A percentile compares a stretch with the other conserved stretches of the same genome.
phyloP scores from a whole-genome alignment of 1,284 basidiomycete genomes.

The Neolentinus lepideus region DNA sequence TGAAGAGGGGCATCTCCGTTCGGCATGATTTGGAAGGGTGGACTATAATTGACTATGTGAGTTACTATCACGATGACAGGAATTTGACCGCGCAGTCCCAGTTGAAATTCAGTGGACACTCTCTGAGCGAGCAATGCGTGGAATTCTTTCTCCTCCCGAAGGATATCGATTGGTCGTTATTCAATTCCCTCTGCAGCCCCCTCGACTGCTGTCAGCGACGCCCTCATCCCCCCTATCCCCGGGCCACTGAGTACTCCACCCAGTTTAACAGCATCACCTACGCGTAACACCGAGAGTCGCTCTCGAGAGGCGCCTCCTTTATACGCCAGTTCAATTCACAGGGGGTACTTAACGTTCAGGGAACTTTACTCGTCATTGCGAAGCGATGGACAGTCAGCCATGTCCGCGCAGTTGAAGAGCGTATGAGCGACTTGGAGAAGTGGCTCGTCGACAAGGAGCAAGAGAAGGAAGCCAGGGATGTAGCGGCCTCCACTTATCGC shows the following conservation, averaged over 20 bases:
- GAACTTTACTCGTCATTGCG: slow-evolving; percentile 61
- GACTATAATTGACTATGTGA: background rate
- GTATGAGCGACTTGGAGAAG: slow-evolving; percentile 77
- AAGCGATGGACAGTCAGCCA: slow-evolving; percentile 75
- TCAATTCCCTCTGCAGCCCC: slow-evolving; percentile 25
- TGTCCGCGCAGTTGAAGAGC: slow-evolving; percentile 73
- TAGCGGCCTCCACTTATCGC: slow-evolving; percentile 13
- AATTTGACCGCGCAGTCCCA: too few relatives aligned
- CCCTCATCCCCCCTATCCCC: slow-evolving; percentile 54
- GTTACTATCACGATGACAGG: too few relatives aligned
- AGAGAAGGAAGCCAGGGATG: slow-evolving; percentile 28
- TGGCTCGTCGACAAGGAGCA: slow-evolving; percentile 76
- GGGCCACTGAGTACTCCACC: slow-evolving; percentile 42
- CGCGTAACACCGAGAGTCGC: slow-evolving; percentile 40
- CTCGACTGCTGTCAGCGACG: slow-evolving; percentile 35
- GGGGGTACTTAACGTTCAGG: slow-evolving; percentile 63
- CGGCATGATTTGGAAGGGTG: slow-evolving; percentile 7
- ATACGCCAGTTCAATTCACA: slow-evolving; percentile 68
- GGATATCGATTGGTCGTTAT: slow-evolving; percentile 46
- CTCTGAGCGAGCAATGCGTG: slow-evolving; percentile 34
- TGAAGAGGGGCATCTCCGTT: slow-evolving; percentile 25
- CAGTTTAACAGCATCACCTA: slow-evolving; percentile 51
- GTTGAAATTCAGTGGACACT: background rate
- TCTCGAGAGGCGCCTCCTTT: slow-evolving; percentile 55
- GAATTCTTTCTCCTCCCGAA: slow-evolving; percentile 30